These are phyloP conservation scores for Solanum chacoense DNA, from an alignment of 305 asterid genomes.

Conservation along the genomic window DNA sequence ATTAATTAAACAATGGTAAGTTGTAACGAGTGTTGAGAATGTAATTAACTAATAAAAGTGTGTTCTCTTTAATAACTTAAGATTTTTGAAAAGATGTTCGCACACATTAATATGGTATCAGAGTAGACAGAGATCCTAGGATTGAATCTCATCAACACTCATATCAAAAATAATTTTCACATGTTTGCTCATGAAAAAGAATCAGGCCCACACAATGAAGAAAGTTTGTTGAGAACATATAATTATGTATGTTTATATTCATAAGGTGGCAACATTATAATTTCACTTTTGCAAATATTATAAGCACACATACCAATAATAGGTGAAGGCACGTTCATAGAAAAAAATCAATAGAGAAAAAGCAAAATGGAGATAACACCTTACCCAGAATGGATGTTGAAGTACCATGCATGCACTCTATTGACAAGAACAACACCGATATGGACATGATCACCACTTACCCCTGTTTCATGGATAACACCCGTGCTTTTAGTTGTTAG, in stretches of 20 bases:
- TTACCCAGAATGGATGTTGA: background rate
- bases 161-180: too few species aligned
- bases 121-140: background rate
- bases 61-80: background rate
- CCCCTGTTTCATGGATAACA: background rate
- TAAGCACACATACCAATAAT: background rate
- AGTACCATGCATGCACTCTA: background rate
- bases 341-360: background rate
- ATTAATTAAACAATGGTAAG: background rate
- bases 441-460: background rate
- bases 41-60: background rate
- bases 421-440: background rate
- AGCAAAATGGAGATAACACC: background rate
- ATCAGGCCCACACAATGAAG: background rate
- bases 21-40: background rate
- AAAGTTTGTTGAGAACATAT: background rate
- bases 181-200: background rate
- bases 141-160: background rate
- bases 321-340: background rate
- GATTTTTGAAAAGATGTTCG: background rate
- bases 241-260: background rate
- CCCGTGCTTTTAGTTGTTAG: background rate
- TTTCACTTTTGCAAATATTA: background rate
- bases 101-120: too few species aligned
- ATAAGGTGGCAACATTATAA: background rate